Evolutionary conservation across 352 stramenopile genomes (phyloP).

Genomic region (Phytophthora lateralis): DNA sequence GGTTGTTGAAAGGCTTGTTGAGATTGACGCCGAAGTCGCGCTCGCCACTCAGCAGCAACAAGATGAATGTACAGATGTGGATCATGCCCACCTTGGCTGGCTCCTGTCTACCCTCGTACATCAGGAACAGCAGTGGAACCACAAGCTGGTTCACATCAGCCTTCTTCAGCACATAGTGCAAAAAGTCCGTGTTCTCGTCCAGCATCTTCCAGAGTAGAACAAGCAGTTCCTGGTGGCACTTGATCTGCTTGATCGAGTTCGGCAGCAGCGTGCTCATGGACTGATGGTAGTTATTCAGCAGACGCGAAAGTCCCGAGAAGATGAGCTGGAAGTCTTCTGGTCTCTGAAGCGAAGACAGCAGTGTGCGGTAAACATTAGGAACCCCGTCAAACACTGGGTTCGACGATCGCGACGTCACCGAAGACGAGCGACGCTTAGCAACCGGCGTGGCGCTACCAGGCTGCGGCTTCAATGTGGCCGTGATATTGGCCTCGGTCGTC

Average conservation of each 20-base stretch:
- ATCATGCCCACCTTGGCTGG: conserved; percentile 95
- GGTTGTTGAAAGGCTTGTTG: conserved; percentile 96
- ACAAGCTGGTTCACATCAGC: conserved; percentile 94
- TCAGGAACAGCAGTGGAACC: conserved; percentile 85
- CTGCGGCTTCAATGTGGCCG: conserved; percentile 59
- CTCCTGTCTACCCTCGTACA: conserved; percentile 95
- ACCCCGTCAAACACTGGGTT: conserved; percentile 48
- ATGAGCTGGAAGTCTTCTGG: conserved; percentile 93
- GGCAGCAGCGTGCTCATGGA: conserved; percentile 94
- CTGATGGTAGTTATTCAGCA: conserved; percentile 98
- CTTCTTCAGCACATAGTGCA: conserved; percentile 93
- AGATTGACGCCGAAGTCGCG: conserved; percentile 97
- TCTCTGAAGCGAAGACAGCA: conserved; percentile 72
- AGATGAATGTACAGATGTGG: conserved; percentile 98
- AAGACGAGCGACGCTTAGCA: conserved; percentile 33
- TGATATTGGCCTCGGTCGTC: conserved; percentile 53
- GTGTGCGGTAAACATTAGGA: conserved; percentile 69
- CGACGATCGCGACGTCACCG: conserved; percentile 29
- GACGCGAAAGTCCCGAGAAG: conserved; percentile 92
- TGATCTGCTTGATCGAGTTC: conserved; percentile 93
- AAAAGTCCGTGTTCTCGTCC: conserved; percentile 97
- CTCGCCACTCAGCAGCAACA: conserved; percentile 97
- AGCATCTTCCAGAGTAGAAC: conserved; percentile 98
- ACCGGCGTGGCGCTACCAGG: conserved; percentile 43
- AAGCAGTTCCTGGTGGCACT: conserved; percentile 97